Base-by-base conservation (phyloP, 23 red algal genomes). In the Gracilaria caudata region DNA sequence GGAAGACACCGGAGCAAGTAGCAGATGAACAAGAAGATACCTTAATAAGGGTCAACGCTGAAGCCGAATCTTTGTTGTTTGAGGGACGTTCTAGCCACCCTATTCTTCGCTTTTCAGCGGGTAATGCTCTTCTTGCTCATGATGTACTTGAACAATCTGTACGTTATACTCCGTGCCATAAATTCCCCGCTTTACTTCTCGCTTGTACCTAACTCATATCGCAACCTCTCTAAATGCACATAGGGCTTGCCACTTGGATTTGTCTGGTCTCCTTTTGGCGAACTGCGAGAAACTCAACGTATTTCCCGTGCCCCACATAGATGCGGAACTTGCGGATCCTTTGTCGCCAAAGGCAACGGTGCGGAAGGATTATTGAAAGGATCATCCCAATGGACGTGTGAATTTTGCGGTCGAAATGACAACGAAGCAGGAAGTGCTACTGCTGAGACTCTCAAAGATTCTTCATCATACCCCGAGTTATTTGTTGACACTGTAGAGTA, bases 271-370 rank as follows among this genome's bases (percentile, higher is more conserved):
- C 85, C 85, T 7, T 89, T 89, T 45, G 85, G 85, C 12, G 64
- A 58, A 3, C 71, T 78, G 35, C 51, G 25, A 29, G 44, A 64
- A 40, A 57, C 75, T 4, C 70, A 9, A 3, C 43, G 35, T 11
- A 51, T 64, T 24, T 47, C 68, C 36, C 32, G 53, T 40, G 63
- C 55, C 13, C 72, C 85, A 1, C 26, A 68, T 9, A 68, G 85
- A 63, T 89, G 85, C 55, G 68, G 74, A 64, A 89, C 85, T 14
- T 89, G 85, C 26, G 85, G 72, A 44, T 89, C 85, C 49, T 89
- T 89, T 49, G 64, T 89, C 7, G 85, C 85, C 20, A 63, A 68
- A 36, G 68, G 38, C 14, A 89, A 89, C 56, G 85, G 85, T 0
- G 49, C 85, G 3, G 55, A 66, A 12, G 39, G 53, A 16, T 19